phyloP scores from a whole-genome alignment of 2,329 filamentous ascomycete genomes.

The Aspergillus puulaauensis region DNA sequence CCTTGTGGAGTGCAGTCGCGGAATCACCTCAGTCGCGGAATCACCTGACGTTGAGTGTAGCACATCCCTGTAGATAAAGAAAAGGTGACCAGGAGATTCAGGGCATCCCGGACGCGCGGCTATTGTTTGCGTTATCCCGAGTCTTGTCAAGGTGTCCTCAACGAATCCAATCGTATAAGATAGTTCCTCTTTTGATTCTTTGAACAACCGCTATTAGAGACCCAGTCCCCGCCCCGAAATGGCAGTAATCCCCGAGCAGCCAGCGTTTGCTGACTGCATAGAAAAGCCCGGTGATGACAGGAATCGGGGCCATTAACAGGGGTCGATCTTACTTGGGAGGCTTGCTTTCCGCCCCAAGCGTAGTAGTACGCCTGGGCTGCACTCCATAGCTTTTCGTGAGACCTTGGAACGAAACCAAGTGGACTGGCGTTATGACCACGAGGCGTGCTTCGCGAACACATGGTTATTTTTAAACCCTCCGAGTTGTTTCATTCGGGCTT shows the following conservation, averaged over 20 bases:
- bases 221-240: not conserved
- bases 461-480: slow-evolving; percentile 8
- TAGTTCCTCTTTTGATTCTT: not conserved
- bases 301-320: slow-evolving; percentile 3
- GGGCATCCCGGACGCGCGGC: not conserved
- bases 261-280: not conserved
- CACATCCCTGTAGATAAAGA: not conserved
- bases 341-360: not conserved
- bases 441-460: not conserved
- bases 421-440: not conserved
- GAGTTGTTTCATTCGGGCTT: slow-evolving; percentile 19
- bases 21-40: slow-evolving; percentile 2
- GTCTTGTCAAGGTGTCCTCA: not conserved
- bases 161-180: not conserved
- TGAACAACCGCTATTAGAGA: not conserved
- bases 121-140: not conserved
- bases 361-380: not conserved
- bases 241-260: not conserved
- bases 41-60: slow-evolving; percentile 1
- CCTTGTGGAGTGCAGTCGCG: not conserved
- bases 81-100: not conserved
- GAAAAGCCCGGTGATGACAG: not conserved
- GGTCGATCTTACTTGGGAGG: not conserved
- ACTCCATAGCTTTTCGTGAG: not conserved
- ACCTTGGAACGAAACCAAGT: not conserved